Percentiles rank a stretch among this genome's conserved stretches.
These are phyloP conservation scores for Tulasnella sp. DNA, from an alignment of 768 basidiomycete species.

Conservation along the genomic window DNA sequence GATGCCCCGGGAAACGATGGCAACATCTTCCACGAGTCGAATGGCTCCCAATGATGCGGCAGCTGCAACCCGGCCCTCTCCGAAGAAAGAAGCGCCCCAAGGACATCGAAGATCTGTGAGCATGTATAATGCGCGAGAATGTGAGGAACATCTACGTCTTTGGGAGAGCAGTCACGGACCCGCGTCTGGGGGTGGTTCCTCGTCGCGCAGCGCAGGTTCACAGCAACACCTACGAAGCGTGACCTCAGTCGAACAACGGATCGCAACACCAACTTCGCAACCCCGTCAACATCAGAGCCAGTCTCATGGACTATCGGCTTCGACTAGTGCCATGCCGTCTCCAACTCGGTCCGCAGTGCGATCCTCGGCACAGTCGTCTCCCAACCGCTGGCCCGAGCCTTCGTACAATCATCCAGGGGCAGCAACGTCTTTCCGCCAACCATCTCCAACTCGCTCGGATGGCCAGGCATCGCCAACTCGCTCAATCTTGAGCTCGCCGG, in stretches of 20 bases:
- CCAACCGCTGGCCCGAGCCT: neutral
- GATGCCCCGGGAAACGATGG: neutral
- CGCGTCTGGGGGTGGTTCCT: neutral
- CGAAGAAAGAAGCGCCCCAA: neutral
- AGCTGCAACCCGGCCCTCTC: neutral
- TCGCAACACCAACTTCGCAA: neutral
- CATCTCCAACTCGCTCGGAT: neutral
- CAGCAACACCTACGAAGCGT: neutral
- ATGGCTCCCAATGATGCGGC: neutral
- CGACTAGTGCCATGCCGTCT: neutral
- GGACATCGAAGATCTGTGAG: constrained; percentile 7
- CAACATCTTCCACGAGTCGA: neutral
- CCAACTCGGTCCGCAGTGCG: neutral
- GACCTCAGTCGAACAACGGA: neutral
- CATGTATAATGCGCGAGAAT: constrained; percentile 2
- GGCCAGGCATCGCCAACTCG: neutral
- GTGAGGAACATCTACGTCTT: constrained; percentile 9
- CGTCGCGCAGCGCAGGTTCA: neutral
- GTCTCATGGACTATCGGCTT: neutral
- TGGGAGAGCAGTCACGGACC: neutral
- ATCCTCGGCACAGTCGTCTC: neutral
- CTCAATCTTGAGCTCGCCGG: neutral
- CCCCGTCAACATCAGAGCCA: neutral
- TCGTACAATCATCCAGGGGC: neutral
- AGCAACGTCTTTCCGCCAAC: neutral